phyloP scores from a whole-genome alignment of 305 asterid species.

The Withania somnifera region DNA sequence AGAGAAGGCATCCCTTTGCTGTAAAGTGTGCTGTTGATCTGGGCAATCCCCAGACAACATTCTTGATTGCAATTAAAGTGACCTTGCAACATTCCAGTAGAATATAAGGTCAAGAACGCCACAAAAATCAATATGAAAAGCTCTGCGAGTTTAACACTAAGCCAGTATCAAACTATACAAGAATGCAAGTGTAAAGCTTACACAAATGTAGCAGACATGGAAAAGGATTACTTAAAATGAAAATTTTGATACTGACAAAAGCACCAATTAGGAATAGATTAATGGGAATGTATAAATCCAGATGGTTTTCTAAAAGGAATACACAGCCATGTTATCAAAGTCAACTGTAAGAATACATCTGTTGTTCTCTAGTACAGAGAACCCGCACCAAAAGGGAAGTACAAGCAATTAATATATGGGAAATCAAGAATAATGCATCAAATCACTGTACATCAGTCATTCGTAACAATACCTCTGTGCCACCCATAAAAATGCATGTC shows the following conservation, averaged over 20 bases:
- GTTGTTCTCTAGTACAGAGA: background rate
- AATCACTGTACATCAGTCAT: background rate
- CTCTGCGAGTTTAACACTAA: background rate
- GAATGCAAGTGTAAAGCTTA: background rate
- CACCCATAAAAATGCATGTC: slow-evolving; percentile 68
- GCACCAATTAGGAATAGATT: background rate
- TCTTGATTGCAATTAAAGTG: background rate
- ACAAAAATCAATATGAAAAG: background rate
- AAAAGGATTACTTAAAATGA: background rate
- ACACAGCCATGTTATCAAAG: background rate
- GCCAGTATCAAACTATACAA: background rate
- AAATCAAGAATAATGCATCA: background rate
- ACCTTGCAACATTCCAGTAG: background rate
- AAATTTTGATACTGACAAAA: background rate
- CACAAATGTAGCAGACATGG: background rate
- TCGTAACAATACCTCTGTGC: slow-evolving; percentile 55
- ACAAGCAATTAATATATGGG: background rate
- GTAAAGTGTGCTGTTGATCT: background rate
- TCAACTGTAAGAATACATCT: background rate
- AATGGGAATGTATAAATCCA: background rate
- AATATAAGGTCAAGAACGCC: background rate
- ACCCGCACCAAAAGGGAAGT: background rate
- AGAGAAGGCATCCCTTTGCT: background rate
- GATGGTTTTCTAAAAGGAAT: background rate
- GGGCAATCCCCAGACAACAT: background rate